Evolutionary conservation across 1,139 yeast species (phyloP).

Genomic region (Blastobotrys malaysiensis): DNA sequence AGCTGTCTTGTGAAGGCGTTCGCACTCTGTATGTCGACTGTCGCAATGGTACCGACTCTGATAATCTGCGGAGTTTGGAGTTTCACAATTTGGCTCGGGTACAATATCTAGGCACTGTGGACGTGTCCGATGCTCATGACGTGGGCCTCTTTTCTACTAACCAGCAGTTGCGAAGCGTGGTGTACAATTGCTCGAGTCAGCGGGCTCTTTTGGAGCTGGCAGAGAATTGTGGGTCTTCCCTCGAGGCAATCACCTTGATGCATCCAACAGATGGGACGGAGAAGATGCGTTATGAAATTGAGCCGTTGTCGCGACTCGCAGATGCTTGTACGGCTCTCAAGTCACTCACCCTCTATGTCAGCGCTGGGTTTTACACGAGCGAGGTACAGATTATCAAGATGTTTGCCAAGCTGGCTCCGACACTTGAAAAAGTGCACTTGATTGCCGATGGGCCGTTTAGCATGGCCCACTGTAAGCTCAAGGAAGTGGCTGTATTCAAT

Average conservation of each 20-base stretch:
- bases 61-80: conserved; percentile 1
- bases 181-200: conserved; percentile 10
- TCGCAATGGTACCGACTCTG: conserved; percentile 6
- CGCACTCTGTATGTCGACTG: conserved; percentile 9
- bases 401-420: conserved; percentile 5
- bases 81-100: conserved; percentile 8
- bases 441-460: neutral
- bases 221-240: conserved; percentile 3
- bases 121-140: conserved; percentile 1
- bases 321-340: neutral
- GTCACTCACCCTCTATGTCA: neutral
- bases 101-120: neutral
- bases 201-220: conserved; percentile 10
- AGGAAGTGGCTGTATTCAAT: neutral
- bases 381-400: conserved; percentile 5
- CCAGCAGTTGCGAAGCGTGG: conserved; percentile 9
- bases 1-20: conserved; percentile 4
- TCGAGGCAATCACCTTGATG: conserved; percentile 5
- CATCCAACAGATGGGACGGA: neutral
- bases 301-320: neutral
- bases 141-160: conserved; percentile 8
- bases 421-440: conserved; percentile 5
- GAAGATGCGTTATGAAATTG: neutral
- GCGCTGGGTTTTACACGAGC: conserved; percentile 3
- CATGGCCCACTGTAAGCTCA: neutral